Conservation (phyloP, 345 rosid genomes). For the Euphorbia tirucalli region DNA sequence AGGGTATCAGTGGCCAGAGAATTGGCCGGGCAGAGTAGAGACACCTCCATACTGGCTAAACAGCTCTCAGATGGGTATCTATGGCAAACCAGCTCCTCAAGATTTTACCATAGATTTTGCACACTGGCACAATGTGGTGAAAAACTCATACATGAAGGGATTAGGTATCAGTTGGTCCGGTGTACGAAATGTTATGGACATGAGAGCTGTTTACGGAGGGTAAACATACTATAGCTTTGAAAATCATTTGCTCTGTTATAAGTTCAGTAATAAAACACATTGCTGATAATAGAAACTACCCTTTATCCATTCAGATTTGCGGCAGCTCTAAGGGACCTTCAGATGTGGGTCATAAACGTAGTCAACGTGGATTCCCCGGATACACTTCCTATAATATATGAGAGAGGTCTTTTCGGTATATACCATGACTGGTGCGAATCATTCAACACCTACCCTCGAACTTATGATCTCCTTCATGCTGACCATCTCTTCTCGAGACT, state of each 20-base stretch:
- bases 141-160: slow-evolving; percentile 60
- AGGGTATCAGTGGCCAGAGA: slow-evolving; percentile 71
- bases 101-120: slow-evolving; percentile 70
- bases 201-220: slow-evolving; percentile 97
- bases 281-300: not conserved
- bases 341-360: slow-evolving; percentile 81
- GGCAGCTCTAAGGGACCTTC: slow-evolving; percentile 70
- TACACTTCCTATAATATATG: slow-evolving; percentile 83
- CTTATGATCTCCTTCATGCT: slow-evolving; percentile 83
- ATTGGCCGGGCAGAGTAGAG: slow-evolving; percentile 69
- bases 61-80: slow-evolving; percentile 87
- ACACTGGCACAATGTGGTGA: slow-evolving; percentile 78
- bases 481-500: slow-evolving; percentile 92
- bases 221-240: slow-evolving; percentile 16
- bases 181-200: slow-evolving; percentile 89
- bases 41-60: slow-evolving; percentile 78
- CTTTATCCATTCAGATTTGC: slow-evolving; percentile 58
- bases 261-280: not conserved
- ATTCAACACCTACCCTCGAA: slow-evolving; percentile 79
- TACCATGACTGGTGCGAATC: slow-evolving; percentile 98
- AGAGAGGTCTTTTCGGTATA: slow-evolving; percentile 83
- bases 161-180: slow-evolving; percentile 80
- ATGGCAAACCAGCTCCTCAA: slow-evolving; percentile 80
- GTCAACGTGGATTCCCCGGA: slow-evolving; percentile 82
- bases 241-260: not conserved